Conservation (phyloP, 495 filamentous ascomycete species). For the Penicillium flavigenum region DNA sequence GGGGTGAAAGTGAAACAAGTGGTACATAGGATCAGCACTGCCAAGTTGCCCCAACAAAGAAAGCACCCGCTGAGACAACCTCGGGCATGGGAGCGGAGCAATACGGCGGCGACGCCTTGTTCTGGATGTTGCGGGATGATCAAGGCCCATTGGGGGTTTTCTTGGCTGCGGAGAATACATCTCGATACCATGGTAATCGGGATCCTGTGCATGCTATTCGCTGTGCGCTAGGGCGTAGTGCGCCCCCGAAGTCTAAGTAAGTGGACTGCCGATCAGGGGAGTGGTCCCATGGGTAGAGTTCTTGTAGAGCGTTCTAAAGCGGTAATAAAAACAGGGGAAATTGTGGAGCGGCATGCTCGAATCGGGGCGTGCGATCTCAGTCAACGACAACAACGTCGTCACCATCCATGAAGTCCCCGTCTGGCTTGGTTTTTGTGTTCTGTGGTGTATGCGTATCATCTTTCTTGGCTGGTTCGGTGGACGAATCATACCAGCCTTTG, state of each 20-base stretch:
- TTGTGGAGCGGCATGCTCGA: background rate
- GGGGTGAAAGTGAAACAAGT: constrained; percentile 15
- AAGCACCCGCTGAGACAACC: background rate
- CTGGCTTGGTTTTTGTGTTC: constrained; percentile 14
- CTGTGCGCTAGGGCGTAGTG: background rate
- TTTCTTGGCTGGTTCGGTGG: constrained; percentile 29
- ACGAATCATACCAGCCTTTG: constrained; percentile 40
- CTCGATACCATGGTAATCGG: background rate
- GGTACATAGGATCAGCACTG: constrained; percentile 16
- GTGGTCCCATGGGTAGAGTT: background rate
- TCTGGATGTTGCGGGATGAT: background rate
- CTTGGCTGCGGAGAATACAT: constrained; percentile 5
- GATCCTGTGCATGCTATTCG: constrained; percentile 4
- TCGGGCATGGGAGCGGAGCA: constrained; percentile 1
- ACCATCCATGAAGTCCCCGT: constrained; percentile 35
- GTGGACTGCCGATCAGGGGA: constrained; percentile 16
- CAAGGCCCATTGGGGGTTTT: background rate
- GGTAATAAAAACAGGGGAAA: background rate
- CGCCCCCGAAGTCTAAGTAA: constrained; percentile 5
- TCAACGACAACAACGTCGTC: constrained; percentile 45
- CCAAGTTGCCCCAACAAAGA: background rate
- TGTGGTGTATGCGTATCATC: constrained; percentile 6
- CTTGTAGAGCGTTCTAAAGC: constrained; percentile 3
- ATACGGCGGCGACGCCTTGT: background rate
- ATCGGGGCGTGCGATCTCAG: constrained; percentile 16